Percentiles rank a stretch among this genome's conserved stretches.
Conservation (phyloP, 495 filamentous ascomycete species). For the Hyaloscypha hepaticicola region DNA sequence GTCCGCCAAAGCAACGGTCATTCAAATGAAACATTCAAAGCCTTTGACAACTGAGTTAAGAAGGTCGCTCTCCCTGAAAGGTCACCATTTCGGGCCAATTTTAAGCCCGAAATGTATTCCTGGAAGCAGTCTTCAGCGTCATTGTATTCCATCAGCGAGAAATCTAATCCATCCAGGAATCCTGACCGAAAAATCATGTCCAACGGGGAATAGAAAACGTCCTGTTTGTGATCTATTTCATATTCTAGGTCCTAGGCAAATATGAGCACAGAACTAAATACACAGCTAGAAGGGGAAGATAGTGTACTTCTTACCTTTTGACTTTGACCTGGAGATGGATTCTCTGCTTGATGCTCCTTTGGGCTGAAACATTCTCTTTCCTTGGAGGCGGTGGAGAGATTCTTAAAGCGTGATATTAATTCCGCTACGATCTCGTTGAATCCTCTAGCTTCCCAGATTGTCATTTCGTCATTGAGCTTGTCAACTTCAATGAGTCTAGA, state of each 20-base stretch:
- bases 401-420: slow-evolving; percentile 1
- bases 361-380: neutral
- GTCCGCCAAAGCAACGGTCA: no score
- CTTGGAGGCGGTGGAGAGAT: neutral
- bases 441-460: slow-evolving; percentile 9
- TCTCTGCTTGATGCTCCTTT: neutral
- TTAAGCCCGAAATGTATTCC: neutral
- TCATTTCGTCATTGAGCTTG: slow-evolving; percentile 11
- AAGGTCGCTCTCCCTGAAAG: neutral
- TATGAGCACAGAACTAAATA: neutral
- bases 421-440: slow-evolving; percentile 2
- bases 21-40: neutral
- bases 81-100: neutral
- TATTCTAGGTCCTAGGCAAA: neutral
- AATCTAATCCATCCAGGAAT: neutral
- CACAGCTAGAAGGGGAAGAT: neutral
- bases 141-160: neutral
- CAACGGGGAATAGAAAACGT: neutral
- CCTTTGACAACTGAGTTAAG: neutral
- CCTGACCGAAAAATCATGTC: neutral
- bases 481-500: neutral
- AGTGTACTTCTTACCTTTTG: neutral
- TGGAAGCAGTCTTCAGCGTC: neutral
- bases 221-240: slow-evolving; percentile 1
- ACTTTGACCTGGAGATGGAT: neutral